A percentile compares a stretch with the other conserved stretches of the same genome.
phyloP scores from a whole-genome alignment of 306 rosid genomes.

The Lotus japonicus region DNA sequence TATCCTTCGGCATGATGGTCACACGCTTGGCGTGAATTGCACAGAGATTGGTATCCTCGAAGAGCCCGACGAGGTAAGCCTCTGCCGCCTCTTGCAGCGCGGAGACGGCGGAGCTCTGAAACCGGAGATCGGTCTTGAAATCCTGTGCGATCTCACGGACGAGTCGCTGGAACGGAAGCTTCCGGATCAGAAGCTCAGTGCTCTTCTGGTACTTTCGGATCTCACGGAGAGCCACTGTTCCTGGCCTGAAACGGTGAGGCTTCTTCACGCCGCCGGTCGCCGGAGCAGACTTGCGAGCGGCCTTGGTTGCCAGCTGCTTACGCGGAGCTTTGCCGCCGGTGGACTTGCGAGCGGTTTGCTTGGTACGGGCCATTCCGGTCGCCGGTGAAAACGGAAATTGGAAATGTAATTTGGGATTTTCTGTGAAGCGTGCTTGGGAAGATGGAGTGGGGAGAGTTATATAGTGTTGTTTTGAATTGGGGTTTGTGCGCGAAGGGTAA shows the following conservation, averaged over 20 bases:
- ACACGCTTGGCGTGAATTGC: constrained; percentile 47
- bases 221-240: constrained; percentile 45
- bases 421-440: not conserved
- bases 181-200: constrained; percentile 36
- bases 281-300: constrained; percentile 44
- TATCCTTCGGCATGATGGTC: constrained; percentile 45
- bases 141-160: constrained; percentile 50
- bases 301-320: constrained; percentile 40
- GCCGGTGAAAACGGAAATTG: not conserved
- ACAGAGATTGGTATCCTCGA: constrained; percentile 41
- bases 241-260: constrained; percentile 40
- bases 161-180: constrained; percentile 36
- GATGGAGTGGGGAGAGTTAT: not conserved
- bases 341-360: constrained; percentile 48
- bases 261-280: constrained; percentile 48
- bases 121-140: constrained; percentile 43
- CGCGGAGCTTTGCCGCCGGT: constrained; percentile 47
- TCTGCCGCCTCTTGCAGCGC: constrained; percentile 41
- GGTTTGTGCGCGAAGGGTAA: constrained; percentile 22
- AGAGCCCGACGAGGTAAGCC: constrained; percentile 36
- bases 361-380: constrained; percentile 36
- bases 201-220: constrained; percentile 51
- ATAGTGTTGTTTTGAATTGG: not conserved
- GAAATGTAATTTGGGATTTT: not conserved
- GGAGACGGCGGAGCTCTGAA: constrained; percentile 42